Evolutionary conservation across 805 yeast genomes (phyloP).

Genomic region (Candida tibetensis): DNA sequence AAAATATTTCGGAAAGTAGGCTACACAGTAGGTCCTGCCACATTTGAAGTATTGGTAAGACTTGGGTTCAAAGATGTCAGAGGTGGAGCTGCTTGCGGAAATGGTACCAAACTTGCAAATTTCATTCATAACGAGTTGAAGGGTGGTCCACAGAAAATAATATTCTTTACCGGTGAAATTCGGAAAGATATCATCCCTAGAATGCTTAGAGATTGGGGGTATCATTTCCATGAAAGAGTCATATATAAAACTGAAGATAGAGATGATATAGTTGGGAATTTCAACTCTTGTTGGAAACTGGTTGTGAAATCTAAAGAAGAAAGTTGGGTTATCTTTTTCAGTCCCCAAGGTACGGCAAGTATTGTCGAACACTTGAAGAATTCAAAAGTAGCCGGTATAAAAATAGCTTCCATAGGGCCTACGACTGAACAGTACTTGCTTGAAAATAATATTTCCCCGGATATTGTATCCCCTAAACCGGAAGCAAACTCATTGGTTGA

Average conservation of each 20-base stretch:
- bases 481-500: constrained; percentile 57
- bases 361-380: constrained; percentile 47
- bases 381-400: constrained; percentile 16
- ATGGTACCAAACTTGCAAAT: constrained; percentile 69
- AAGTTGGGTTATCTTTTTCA: constrained; percentile 79
- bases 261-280: constrained; percentile 43
- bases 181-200: constrained; percentile 79
- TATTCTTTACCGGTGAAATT: constrained; percentile 84
- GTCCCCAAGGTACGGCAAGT: constrained; percentile 81
- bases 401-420: constrained; percentile 87
- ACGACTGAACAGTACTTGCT: constrained; percentile 70
- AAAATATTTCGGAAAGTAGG: constrained; percentile 50
- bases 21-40: constrained; percentile 92
- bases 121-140: constrained; percentile 43
- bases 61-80: constrained; percentile 66
- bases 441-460: constrained; percentile 51
- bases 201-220: constrained; percentile 43
- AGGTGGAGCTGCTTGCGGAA: constrained; percentile 80
- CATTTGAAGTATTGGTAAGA: constrained; percentile 52
- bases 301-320: constrained; percentile 9
- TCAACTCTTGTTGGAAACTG: constrained; percentile 12
- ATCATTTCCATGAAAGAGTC: constrained; percentile 53
- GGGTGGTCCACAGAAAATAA: constrained; percentile 35
- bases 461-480: constrained; percentile 70
- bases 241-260: constrained; percentile 66